A percentile compares a stretch with the other conserved stretches of the same genome.
Evolutionary conservation across 495 filamentous ascomycete species (phyloP).

Genomic region (Hypoxylon perforatum): DNA sequence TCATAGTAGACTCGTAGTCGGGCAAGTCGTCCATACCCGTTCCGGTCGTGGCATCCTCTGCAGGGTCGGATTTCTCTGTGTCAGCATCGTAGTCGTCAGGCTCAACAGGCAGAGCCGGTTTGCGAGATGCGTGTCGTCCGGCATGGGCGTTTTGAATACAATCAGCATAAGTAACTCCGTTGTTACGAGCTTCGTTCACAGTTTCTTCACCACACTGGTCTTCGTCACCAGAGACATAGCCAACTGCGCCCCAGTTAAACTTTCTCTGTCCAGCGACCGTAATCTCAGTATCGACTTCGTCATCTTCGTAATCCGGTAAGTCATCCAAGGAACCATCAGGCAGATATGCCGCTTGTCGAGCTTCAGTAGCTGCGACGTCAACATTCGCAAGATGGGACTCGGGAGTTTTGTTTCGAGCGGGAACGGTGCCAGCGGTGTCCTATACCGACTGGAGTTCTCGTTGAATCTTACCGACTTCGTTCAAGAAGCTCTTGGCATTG

Average conservation of each 20-base stretch:
- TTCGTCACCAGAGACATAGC: too few species aligned
- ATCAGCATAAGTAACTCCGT: too few species aligned
- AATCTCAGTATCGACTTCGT: too few species aligned
- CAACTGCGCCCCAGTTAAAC: too few species aligned
- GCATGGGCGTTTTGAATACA: too few species aligned
- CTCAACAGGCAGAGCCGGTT: too few species aligned
- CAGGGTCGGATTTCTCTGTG: too few species aligned
- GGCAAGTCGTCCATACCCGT: background rate
- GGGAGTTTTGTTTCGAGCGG: background rate
- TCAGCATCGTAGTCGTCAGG: background rate
- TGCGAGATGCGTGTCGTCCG: too few species aligned
- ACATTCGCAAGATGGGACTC: background rate
- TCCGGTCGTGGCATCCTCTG: too few species aligned
- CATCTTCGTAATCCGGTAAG: background rate
- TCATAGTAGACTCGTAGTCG: background rate
- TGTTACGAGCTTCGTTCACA: background rate
- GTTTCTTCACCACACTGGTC: background rate
- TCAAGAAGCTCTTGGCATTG: constrained; percentile 56
- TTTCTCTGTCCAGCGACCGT: too few species aligned
- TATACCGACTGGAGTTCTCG: constrained; percentile 49
- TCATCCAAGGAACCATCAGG: background rate
- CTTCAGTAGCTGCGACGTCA: background rate
- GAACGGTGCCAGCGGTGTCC: constrained; percentile 21
- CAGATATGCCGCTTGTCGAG: background rate
- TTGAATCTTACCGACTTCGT: constrained; percentile 54